A percentile compares a stretch with the other conserved stretches of the same genome.
Evolutionary conservation across 768 basidiomycete genomes (phyloP).

Genomic region (Zangia roseola): DNA sequence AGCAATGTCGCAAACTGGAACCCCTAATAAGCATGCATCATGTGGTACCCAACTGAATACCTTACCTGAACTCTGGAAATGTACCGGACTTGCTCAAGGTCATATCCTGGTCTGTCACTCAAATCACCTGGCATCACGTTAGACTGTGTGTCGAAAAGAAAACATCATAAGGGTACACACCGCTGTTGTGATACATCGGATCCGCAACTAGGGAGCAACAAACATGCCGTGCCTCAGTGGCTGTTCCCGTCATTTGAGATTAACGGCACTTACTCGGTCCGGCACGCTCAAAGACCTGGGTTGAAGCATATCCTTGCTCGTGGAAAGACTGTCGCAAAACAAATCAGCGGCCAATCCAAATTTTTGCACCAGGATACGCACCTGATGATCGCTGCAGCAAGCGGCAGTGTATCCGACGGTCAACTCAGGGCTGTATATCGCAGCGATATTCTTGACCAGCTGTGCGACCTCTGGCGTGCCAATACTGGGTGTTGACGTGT

Average conservation of each 20-base stretch:
- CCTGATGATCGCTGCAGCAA: constrained; percentile 93
- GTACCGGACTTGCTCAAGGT: constrained; percentile 75
- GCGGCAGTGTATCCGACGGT: constrained; percentile 67
- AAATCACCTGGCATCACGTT: constrained; percentile 56
- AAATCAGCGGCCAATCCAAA: neutral
- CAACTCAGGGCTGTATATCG: constrained; percentile 80
- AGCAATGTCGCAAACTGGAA: constrained; percentile 65
- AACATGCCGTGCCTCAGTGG: neutral
- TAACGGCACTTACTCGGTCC: constrained; percentile 52
- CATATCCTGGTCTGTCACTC: constrained; percentile 76
- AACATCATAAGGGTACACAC: constrained; percentile 33
- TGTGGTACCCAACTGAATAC: neutral
- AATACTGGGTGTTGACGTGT: constrained; percentile 47
- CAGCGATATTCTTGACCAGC: constrained; percentile 71
- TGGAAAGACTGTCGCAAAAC: constrained; percentile 60
- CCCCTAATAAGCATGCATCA: neutral
- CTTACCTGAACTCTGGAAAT: constrained; percentile 87
- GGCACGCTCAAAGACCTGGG: constrained; percentile 85
- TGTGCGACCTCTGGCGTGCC: constrained; percentile 75
- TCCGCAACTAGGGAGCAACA: constrained; percentile 57
- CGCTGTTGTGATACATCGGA: constrained; percentile 87
- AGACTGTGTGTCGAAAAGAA: neutral
- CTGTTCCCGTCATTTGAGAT: neutral
- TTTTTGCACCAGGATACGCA: constrained; percentile 19
- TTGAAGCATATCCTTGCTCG: constrained; percentile 79